A percentile compares a stretch with the other conserved stretches of the same genome.
Conservation (phyloP, 768 basidiomycete species). For the Scleroderma bovista region DNA sequence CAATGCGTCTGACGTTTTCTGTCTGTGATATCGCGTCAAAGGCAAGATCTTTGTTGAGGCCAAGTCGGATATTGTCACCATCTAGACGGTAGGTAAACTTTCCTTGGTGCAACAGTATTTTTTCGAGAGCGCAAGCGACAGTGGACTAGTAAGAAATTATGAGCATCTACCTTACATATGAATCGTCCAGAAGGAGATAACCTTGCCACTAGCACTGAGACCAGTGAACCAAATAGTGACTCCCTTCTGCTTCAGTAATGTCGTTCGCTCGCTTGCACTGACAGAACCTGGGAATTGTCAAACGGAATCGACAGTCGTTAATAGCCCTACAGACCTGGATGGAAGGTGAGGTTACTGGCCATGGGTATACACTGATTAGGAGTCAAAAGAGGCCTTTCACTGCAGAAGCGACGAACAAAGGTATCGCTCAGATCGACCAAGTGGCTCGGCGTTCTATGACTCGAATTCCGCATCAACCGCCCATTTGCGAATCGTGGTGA, state of each 20-base stretch:
- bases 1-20: constrained; percentile 95
- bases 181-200: constrained; percentile 19
- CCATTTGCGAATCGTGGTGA: no score
- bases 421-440: no score
- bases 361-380: background rate
- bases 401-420: background rate
- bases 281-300: constrained; percentile 60
- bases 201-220: constrained; percentile 92
- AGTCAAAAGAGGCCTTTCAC: no score
- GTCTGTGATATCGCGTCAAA: constrained; percentile 89
- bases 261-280: constrained; percentile 55
- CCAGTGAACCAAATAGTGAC: constrained; percentile 97
- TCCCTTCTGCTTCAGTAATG: constrained; percentile 73
- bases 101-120: constrained; percentile 82
- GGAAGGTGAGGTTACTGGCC: background rate
- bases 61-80: constrained; percentile 94
- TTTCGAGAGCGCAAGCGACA: constrained; percentile 94
- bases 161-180: no score
- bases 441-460: no score
- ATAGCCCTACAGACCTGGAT: background rate
- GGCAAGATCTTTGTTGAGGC: constrained; percentile 93
- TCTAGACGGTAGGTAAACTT: constrained; percentile 91
- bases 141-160: no score
- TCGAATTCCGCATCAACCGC: no score
- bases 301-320: background rate